Conservation (phyloP, 139 green algal genomes). For the Pycnococcus provasolii region DNA sequence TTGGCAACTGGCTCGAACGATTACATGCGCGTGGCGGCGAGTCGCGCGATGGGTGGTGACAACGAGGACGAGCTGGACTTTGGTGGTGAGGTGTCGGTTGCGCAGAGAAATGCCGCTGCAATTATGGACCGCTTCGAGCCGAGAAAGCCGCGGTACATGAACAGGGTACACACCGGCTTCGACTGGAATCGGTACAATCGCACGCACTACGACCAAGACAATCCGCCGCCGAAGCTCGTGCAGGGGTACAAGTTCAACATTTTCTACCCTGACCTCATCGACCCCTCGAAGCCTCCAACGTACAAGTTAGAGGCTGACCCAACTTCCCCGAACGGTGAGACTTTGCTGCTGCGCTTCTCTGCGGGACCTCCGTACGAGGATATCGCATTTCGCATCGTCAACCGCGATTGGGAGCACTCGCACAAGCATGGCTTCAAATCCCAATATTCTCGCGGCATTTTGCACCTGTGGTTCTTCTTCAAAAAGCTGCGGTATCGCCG, state of each 20-base stretch:
- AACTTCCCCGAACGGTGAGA: constrained; percentile 55
- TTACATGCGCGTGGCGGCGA: neutral
- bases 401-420: constrained; percentile 87
- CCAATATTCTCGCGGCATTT: constrained; percentile 88
- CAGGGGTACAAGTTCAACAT: constrained; percentile 99
- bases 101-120: constrained; percentile 86
- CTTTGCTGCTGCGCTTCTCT: constrained; percentile 82
- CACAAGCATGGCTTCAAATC: constrained; percentile 95
- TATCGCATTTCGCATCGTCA: constrained; percentile 80
- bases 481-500: no score
- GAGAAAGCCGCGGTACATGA: constrained; percentile 98
- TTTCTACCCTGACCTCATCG: constrained; percentile 96
- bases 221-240: constrained; percentile 94
- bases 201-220: constrained; percentile 98
- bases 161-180: constrained; percentile 89
- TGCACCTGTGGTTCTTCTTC: constrained; percentile 66
- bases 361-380: constrained; percentile 94
- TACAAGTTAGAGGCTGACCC: constrained; percentile 38
- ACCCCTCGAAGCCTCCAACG: constrained; percentile 54
- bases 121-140: constrained; percentile 88
- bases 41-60: neutral
- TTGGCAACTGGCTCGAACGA: no score
- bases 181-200: constrained; percentile 99
- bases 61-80: constrained; percentile 12
- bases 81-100: constrained; percentile 20